Evolutionary conservation across 768 basidiomycete genomes (phyloP).

Genomic region (Mycena indigotica): DNA sequence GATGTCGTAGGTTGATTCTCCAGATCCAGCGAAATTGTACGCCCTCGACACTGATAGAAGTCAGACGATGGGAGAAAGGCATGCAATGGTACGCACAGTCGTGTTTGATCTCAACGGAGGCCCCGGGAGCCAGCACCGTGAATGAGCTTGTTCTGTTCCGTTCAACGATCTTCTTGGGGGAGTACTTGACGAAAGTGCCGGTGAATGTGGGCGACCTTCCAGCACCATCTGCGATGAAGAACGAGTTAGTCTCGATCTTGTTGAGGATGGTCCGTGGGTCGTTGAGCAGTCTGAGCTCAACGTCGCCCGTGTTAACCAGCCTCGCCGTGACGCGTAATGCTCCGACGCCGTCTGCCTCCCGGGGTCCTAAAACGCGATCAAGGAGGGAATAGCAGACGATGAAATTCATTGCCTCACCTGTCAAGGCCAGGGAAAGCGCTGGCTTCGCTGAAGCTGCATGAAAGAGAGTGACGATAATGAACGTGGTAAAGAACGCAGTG

Average conservation of each 20-base stretch:
- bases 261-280: conserved; percentile 42
- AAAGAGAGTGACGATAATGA: too few species aligned
- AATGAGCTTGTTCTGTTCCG: conserved; percentile 26
- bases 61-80: background rate
- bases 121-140: conserved; percentile 47
- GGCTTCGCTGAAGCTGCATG: too few species aligned
- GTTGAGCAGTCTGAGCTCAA: conserved; percentile 45
- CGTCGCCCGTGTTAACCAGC: conserved; percentile 47
- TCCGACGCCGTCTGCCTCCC: conserved; percentile 37
- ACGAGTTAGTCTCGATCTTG: conserved; percentile 41
- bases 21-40: conserved; percentile 46
- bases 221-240: conserved; percentile 36
- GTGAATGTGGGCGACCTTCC: conserved; percentile 43
- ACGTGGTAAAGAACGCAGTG: too few species aligned
- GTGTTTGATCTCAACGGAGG: conserved; percentile 35
- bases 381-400: too few species aligned
- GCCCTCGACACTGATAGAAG: conserved; percentile 40
- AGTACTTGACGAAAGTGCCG: conserved; percentile 45
- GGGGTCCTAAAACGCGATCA: too few species aligned
- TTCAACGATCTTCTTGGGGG: conserved; percentile 30
- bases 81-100: conserved; percentile 33
- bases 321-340: conserved; percentile 43
- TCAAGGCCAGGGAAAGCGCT: too few species aligned
- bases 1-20: conserved; percentile 40
- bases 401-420: too few species aligned